These are phyloP conservation scores for Parathielavia appendiculata DNA, from an alignment of 495 filamentous ascomycete species.

Conservation along the genomic window DNA sequence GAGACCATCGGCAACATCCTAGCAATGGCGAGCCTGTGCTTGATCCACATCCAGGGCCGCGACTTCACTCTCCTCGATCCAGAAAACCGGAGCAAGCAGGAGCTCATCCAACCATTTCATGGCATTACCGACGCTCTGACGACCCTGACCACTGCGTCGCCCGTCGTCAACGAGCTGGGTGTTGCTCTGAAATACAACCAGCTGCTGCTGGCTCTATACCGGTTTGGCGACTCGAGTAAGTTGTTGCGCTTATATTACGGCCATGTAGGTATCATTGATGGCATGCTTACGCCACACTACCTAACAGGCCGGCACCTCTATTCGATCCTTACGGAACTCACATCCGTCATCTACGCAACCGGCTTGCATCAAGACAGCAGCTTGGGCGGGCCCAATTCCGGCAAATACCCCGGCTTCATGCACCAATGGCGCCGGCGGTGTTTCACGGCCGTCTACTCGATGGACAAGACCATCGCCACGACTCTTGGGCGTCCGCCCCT, in stretches of 20 bases:
- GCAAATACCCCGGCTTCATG: constrained; percentile 12
- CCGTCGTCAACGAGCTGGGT: constrained; percentile 14
- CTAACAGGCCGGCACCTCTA: constrained; percentile 14
- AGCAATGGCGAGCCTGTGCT: constrained; percentile 10
- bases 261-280: background rate
- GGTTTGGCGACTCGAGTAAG: constrained; percentile 14
- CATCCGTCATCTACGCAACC: constrained; percentile 11
- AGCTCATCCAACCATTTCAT: constrained; percentile 11
- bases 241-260: background rate
- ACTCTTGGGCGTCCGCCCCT: constrained; percentile 14
- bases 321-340: constrained; percentile 14
- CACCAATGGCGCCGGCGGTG: constrained; percentile 17
- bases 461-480: constrained; percentile 17
- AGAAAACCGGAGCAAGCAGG: constrained; percentile 10
- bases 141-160: constrained; percentile 6
- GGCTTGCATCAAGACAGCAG: constrained; percentile 14
- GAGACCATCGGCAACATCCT: constrained; percentile 14
- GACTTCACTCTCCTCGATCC: constrained; percentile 11
- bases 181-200: constrained; percentile 15
- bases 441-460: constrained; percentile 13
- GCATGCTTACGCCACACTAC: background rate
- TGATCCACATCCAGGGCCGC: constrained; percentile 9
- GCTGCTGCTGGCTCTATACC: constrained; percentile 11
- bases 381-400: background rate
- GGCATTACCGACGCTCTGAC: constrained; percentile 8